phyloP scores from a whole-genome alignment of 139 green algal genomes.

The Ulvella scutata region DNA sequence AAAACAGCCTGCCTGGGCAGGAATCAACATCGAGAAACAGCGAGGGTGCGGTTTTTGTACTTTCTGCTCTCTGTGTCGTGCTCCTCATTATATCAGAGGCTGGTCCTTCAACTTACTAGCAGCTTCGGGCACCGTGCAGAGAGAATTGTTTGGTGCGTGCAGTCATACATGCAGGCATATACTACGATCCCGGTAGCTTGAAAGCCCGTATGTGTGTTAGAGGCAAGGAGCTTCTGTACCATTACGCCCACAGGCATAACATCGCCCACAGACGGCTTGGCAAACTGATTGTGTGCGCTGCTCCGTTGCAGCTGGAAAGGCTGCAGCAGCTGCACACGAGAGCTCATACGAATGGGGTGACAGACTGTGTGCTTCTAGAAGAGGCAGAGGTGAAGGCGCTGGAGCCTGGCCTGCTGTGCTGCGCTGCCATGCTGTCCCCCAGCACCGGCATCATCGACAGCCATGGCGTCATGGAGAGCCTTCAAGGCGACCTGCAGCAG shows the following conservation, averaged over 20 bases:
- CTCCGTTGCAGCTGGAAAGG: constrained; percentile 9
- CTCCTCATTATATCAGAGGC: not conserved
- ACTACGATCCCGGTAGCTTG: constrained; percentile 61
- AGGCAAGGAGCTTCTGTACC: constrained; percentile 47
- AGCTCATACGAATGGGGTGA: constrained; percentile 40
- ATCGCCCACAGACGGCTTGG: constrained; percentile 37
- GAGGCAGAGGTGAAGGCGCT: constrained; percentile 18
- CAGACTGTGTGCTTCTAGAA: constrained; percentile 43
- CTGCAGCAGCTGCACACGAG: constrained; percentile 16
- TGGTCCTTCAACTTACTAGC: not conserved
- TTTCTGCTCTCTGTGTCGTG: not conserved
- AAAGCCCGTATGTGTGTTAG: constrained; percentile 65
- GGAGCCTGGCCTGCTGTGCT: constrained; percentile 45
- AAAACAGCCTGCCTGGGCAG: constrained; percentile 23
- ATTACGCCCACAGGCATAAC: constrained; percentile 28
- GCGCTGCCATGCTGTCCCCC: constrained; percentile 57
- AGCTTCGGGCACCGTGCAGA: not conserved
- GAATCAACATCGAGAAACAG: constrained; percentile 47
- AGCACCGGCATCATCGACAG: constrained; percentile 68
- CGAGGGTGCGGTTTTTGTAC: constrained; percentile 11
- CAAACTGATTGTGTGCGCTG: constrained; percentile 59
- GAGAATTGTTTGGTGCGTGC: not conserved
- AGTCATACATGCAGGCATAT: constrained; percentile 61
- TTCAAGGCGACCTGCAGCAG: constrained; percentile 31
- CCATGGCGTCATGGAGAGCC: constrained; percentile 49